Base-by-base conservation (phyloP, 1,284 basidiomycete genomes). In the Tilletia horrida region DNA sequence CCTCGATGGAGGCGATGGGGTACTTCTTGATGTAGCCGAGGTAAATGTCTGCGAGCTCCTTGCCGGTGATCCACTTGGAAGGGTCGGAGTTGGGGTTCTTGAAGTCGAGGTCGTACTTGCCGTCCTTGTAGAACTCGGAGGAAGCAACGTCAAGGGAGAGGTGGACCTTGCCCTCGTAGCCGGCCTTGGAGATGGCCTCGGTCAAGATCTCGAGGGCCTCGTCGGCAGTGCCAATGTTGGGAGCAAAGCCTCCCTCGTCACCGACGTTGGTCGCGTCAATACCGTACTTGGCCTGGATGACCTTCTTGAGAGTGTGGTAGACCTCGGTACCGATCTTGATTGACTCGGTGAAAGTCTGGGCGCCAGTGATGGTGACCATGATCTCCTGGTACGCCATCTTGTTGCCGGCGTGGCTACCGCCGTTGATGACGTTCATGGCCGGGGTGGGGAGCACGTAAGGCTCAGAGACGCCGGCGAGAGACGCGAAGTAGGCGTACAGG, bases 111-210 rank as follows among this genome's bases (percentile, higher is more conserved):
- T 98, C 95, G 85, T 99, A 98, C 87, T 97, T 97, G 83, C 94
- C 95, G 25, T 97, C 93, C 89, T 97, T 98, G 91, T 93, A 99
- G 88, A 99, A 98, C 85, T 99, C 96, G 83, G 95, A 98, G 23
- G 94, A 97, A 70, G 96, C 95, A 72, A 98, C 96, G 80, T 98
- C 96, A 77, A 99, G 91, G 74, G 91, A 95, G 83, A 99, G 98
- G 86, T 97, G 92, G 85, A 99, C 89, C 86, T 96, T 94, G 83
- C 93, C 95, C 83, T 95, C 91, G 85, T 97, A 98, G 57, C 96
- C 96, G 55, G 95, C 94, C 85, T 93, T 92, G 84, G 91, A 89
- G 86, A 99, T 98, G 76, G 95, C 94, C 84, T 95, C 93, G 64
- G 88, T 87, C 73, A 99, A 88, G 81, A 99, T 88, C 80, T 99